Evolutionary conservation across 768 basidiomycete species (phyloP).

Genomic region (Psilocybe azurescens): DNA sequence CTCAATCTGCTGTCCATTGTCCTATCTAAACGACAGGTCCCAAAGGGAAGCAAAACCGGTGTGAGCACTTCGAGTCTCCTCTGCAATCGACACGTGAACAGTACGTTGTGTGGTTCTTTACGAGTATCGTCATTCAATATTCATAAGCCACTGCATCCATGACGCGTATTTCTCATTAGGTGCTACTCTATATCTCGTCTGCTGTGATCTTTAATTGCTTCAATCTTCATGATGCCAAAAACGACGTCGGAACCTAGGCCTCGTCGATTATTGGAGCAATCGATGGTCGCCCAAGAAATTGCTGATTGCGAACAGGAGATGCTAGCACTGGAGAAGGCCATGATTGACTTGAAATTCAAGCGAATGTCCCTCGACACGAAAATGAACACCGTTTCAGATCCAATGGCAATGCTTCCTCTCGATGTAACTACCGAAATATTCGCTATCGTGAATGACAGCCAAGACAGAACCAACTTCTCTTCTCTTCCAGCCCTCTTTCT

Average conservation of each 20-base stretch:
- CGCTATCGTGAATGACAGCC: background rate
- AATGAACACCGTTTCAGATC: background rate
- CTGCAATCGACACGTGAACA: too few relatives aligned
- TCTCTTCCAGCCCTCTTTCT: background rate
- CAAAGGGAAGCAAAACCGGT: too few relatives aligned
- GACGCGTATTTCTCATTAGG: too few relatives aligned
- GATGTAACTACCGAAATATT: constrained; percentile 3
- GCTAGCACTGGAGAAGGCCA: background rate
- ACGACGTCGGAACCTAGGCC: background rate
- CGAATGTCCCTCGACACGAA: background rate
- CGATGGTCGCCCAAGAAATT: background rate
- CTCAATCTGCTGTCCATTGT: too few relatives aligned
- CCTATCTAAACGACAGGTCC: too few relatives aligned
- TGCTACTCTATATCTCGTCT: too few relatives aligned
- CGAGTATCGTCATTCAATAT: too few relatives aligned
- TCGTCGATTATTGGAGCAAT: background rate
- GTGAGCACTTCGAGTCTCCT: too few relatives aligned
- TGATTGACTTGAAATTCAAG: background rate
- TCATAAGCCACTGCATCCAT: too few relatives aligned
- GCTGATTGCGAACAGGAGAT: background rate
- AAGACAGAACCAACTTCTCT: background rate
- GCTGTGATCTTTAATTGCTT: too few relatives aligned
- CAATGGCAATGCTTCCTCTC: background rate
- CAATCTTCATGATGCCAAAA: background rate
- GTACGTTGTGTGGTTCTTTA: too few relatives aligned